Conservation (phyloP, 257 asterid genomes). For the Nicotiana attenuata region DNA sequence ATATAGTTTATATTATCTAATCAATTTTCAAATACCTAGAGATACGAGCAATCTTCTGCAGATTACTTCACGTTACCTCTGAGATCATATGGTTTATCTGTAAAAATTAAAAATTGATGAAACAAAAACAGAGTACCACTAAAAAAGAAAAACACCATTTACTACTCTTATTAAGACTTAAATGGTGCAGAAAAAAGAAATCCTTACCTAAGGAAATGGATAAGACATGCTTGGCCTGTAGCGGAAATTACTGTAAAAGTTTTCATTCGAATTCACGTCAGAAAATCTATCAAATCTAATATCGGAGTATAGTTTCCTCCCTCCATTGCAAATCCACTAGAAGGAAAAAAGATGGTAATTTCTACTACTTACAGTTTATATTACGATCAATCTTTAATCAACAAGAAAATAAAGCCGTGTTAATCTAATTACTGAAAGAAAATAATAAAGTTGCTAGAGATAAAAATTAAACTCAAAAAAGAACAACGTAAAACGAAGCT, state of each 20-base stretch:
- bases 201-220: not conserved
- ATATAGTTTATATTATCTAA: not conserved
- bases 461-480: not conserved
- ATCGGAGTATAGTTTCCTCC: not conserved
- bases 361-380: not conserved
- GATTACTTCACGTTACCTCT: not conserved
- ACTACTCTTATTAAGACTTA: not conserved
- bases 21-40: not conserved
- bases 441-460: not conserved
- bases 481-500: not conserved
- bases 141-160: not conserved
- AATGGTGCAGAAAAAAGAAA: not conserved
- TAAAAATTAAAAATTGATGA: not conserved
- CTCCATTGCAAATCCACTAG: not conserved
- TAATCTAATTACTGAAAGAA: not conserved
- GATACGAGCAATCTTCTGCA: not conserved
- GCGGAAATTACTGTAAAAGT: not conserved
- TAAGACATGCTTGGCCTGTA: not conserved
- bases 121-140: not conserved
- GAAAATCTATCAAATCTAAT: not conserved
- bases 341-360: not conserved
- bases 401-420: not conserved
- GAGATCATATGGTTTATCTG: not conserved
- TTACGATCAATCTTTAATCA: not conserved
- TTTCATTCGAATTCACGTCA: not conserved